These are phyloP conservation scores for Avena insularis DNA, from an alignment of 176 grass and related monocot genomes.

Conservation along the genomic window DNA sequence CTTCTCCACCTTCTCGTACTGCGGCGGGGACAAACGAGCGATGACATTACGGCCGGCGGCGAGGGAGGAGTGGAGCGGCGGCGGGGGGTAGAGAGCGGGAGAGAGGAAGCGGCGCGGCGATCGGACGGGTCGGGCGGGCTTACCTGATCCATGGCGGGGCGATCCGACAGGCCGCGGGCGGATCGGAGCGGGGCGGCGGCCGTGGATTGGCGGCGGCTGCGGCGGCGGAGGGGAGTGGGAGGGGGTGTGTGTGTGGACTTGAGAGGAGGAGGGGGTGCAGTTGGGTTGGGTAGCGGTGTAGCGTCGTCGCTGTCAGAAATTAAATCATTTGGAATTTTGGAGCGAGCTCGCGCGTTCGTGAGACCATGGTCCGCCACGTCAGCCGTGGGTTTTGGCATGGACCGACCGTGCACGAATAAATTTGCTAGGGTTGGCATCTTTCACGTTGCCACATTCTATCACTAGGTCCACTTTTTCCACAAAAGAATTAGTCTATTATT, in stretches of 20 bases:
- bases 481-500: neutral
- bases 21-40: neutral
- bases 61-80: neutral
- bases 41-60: slow-evolving; percentile 13
- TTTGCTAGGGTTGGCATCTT: neutral
- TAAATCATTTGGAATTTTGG: slow-evolving; percentile 7
- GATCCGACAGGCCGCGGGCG: slow-evolving; percentile 31
- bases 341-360: neutral
- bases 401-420: neutral
- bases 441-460: neutral
- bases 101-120: neutral
- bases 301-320: slow-evolving; percentile 32
- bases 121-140: slow-evolving; percentile 33
- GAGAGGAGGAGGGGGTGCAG: neutral
- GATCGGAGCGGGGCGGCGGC: slow-evolving; percentile 10
- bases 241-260: slow-evolving; percentile 43
- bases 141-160: slow-evolving; percentile 58
- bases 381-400: neutral
- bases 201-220: slow-evolving; percentile 1
- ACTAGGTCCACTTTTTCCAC: no score
- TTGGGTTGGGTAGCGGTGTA: neutral
- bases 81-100: neutral
- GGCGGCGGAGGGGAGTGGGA: neutral
- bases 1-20: slow-evolving; percentile 99
- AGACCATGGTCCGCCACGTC: neutral